Percentiles rank a stretch among this genome's conserved stretches.
These are phyloP conservation scores for Amanita brunnescens DNA, from an alignment of 768 basidiomycete species.

Conservation along the genomic window DNA sequence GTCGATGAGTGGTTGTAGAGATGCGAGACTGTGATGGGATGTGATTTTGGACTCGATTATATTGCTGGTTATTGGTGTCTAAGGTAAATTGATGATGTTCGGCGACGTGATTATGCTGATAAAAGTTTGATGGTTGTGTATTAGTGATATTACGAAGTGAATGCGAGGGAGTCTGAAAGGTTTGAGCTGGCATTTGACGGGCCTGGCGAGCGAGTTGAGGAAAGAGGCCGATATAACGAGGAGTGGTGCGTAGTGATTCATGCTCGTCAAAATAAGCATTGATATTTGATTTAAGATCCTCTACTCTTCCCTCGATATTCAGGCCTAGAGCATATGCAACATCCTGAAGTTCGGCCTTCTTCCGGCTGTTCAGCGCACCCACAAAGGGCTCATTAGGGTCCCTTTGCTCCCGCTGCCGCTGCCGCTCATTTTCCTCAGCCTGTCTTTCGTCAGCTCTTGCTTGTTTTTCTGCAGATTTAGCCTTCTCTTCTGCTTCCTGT, in stretches of 20 bases:
- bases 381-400: conserved; percentile 4
- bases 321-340: conserved; percentile 8
- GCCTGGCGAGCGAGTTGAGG: neutral
- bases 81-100: neutral
- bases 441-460: too few species aligned
- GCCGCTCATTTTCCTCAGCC: conserved; percentile 3
- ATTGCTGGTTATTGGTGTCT: neutral
- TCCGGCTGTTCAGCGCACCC: conserved; percentile 3
- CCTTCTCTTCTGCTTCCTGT: conserved; percentile 8
- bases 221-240: conserved; percentile 10
- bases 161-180: neutral
- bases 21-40: neutral
- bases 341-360: conserved; percentile 11
- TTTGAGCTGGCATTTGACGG: neutral
- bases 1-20: neutral
- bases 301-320: neutral
- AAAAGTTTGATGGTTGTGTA: neutral
- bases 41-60: neutral
- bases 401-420: conserved; percentile 2
- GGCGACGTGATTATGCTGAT: neutral
- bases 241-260: conserved; percentile 2
- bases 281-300: conserved; percentile 5
- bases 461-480: conserved; percentile 5
- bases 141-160: neutral
- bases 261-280: conserved; percentile 6